phyloP scores from a whole-genome alignment of 495 filamentous ascomycete genomes.

The Lasiosphaeria miniovina region DNA sequence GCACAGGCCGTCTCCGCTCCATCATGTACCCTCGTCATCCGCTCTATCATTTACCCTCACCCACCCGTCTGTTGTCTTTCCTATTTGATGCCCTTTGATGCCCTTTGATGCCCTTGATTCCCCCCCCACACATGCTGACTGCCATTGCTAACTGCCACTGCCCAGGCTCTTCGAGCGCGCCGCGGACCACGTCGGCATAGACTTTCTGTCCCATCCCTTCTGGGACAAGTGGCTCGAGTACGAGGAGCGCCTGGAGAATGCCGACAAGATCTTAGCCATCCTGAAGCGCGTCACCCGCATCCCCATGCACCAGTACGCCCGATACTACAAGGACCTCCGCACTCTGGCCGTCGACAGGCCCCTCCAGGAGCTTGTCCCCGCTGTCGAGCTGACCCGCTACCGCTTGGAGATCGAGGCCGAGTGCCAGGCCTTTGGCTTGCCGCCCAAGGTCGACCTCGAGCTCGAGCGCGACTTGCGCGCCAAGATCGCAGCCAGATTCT shows the following conservation, averaged over 20 bases:
- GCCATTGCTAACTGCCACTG: constrained; percentile 54
- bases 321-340: constrained; percentile 93
- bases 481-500: constrained; percentile 74
- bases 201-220: constrained; percentile 92
- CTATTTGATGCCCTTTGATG: constrained; percentile 53
- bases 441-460: constrained; percentile 66
- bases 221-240: constrained; percentile 99
- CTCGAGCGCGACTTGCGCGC: constrained; percentile 78
- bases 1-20: too few species aligned
- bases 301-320: constrained; percentile 94
- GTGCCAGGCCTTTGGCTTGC: constrained; percentile 36
- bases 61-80: too few species aligned
- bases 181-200: constrained; percentile 80
- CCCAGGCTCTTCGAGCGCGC: constrained; percentile 92
- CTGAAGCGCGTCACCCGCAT: constrained; percentile 84
- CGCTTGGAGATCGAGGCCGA: constrained; percentile 67
- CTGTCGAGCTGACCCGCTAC: constrained; percentile 66
- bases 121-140: constrained; percentile 30
- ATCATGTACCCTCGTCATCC: too few species aligned
- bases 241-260: constrained; percentile 82
- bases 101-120: too few species aligned
- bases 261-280: constrained; percentile 83
- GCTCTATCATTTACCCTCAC: too few species aligned
- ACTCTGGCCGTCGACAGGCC: constrained; percentile 71
- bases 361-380: constrained; percentile 66